Evolutionary conservation across 2,329 filamentous ascomycete species (phyloP).

Genomic region (Aspergillus aculeatus): DNA sequence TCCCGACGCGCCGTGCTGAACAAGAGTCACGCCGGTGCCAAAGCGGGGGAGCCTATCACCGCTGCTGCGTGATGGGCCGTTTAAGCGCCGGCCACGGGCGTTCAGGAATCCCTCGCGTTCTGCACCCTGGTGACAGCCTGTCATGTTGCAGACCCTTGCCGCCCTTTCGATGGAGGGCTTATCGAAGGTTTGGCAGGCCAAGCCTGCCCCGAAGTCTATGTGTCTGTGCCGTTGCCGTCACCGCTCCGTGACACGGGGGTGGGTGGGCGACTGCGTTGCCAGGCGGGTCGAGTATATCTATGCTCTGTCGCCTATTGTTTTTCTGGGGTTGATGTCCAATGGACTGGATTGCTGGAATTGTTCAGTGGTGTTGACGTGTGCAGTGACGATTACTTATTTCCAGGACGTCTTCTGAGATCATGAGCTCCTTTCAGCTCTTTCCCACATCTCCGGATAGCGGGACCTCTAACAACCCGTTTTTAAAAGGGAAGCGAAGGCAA

Average conservation of each 20-base stretch:
- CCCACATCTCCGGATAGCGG: conserved; percentile 34
- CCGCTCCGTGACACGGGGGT: background rate
- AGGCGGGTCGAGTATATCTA: background rate
- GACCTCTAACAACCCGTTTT: conserved; percentile 36
- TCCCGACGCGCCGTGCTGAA: conserved; percentile 17
- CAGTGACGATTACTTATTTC: no score
- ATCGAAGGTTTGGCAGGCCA: background rate
- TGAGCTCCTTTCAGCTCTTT: conserved; percentile 44
- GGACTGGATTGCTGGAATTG: no score
- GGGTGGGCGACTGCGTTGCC: background rate
- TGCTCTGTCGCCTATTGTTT: background rate
- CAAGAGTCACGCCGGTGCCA: conserved; percentile 15
- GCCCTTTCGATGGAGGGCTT: conserved; percentile 1
- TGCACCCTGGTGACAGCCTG: conserved; percentile 22
- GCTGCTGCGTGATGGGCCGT: conserved; percentile 11
- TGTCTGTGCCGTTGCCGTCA: background rate
- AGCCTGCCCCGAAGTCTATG: background rate
- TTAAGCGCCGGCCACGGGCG: conserved; percentile 31
- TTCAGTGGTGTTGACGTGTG: no score
- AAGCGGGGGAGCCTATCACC: conserved; percentile 22
- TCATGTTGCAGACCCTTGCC: conserved; percentile 25
- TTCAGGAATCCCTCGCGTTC: conserved; percentile 17
- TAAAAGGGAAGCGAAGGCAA: conserved; percentile 27
- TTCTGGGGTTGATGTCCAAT: background rate
- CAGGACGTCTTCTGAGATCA: conserved; percentile 7